phyloP scores from a whole-genome alignment of 805 yeast species.

The Nematodospora valgi region DNA sequence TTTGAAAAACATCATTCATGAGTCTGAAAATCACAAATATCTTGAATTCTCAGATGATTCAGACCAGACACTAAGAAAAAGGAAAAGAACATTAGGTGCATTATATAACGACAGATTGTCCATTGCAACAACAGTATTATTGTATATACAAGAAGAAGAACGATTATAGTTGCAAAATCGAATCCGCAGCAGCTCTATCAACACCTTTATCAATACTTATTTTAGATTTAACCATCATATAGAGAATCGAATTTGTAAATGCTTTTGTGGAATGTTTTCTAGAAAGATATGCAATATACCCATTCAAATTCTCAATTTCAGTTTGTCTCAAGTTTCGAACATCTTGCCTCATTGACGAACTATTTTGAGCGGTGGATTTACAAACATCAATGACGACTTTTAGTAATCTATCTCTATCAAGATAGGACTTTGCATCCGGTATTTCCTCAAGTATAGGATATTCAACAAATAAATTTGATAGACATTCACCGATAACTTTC shows the following conservation, averaged over 20 bases:
- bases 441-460: constrained; percentile 20
- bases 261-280: constrained; percentile 39
- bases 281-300: constrained; percentile 64
- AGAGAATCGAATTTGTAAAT: constrained; percentile 46
- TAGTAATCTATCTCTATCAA: constrained; percentile 34
- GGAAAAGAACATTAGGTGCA: constrained; percentile 18
- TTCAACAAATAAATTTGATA: constrained; percentile 38
- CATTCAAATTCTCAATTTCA: constrained; percentile 83
- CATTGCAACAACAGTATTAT: constrained; percentile 18
- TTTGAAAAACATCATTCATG: constrained; percentile 22
- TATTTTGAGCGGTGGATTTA: constrained; percentile 49
- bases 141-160: constrained; percentile 1
- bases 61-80: too few relatives aligned
- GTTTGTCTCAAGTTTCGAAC: constrained; percentile 51
- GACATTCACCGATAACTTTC: constrained; percentile 43
- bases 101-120: constrained; percentile 23
- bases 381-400: constrained; percentile 27
- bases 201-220: constrained; percentile 26
- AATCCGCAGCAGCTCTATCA: constrained; percentile 14
- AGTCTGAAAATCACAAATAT: constrained; percentile 17
- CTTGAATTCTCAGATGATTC: constrained; percentile 17
- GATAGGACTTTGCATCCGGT: constrained; percentile 26
- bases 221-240: constrained; percentile 42
- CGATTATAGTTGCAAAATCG: constrained; percentile 4
- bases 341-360: constrained; percentile 74